Evolutionary conservation across 768 basidiomycete genomes (phyloP), one percentile per base, ranked within the genome.

Genomic region (Cytidiella melzeri): DNA sequence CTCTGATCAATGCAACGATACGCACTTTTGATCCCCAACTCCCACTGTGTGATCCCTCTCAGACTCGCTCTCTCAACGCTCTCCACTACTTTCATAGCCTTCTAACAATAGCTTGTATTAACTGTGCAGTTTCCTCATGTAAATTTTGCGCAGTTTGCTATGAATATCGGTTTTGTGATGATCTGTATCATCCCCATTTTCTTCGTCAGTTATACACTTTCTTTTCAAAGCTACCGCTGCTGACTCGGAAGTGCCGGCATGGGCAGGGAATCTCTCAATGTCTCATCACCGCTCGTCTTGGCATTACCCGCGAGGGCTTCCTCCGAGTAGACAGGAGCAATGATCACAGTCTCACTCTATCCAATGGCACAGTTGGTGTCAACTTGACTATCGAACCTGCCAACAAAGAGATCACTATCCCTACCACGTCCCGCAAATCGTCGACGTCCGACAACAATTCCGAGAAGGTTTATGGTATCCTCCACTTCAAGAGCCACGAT

Each of bases 261-360:
- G n/a, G 34, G 18, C 41, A 61, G 60, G 61, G 58, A 5, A 57
- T 62, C 30, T 62, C 61, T 3, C 61, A 62, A 38, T 50, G 54
- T 37, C 53, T 62, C 42, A 59, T 60, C 47, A 58, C 56, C 24
- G 57, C 54, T 13, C 59, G 55, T 26, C 48, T 61, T 37, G 59
- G 56, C 12, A 47, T 61, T 21, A 25, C 47, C 6, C 4, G 6
- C n/a, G 40, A 48, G 1, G 15, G n/a, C n/a, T n/a, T n/a, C n/a
- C n/a, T n/a, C n/a, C n/a, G n/a, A n/a, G n/a, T n/a, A n/a, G n/a
- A n/a, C n/a, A n/a, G n/a, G n/a, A n/a, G 9, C 15, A 15, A 34
- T 34, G 30, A 15, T 7, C 7, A 7, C 15, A n/a, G 30, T 7
- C 15, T 15, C 30, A 34, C n/a, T n/a, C n/a, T n/a, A n/a, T n/a